Conservation (phyloP, 169 alveolate species). For the Plasmodium inui region DNA sequence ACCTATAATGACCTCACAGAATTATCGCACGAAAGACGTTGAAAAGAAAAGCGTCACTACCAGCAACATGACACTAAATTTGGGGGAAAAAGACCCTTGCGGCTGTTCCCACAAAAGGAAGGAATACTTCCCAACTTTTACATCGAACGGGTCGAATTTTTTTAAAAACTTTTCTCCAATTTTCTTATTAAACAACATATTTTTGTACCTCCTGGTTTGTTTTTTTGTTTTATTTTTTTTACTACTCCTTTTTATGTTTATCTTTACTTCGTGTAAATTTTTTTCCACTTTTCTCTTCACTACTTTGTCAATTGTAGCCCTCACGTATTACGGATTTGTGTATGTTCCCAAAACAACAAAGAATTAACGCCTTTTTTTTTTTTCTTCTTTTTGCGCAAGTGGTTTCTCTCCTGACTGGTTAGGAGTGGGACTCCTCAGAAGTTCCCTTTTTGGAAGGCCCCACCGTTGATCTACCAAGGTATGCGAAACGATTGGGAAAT, state of each 20-base stretch:
- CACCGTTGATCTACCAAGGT: neutral
- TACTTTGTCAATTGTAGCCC: slow-evolving; percentile 15
- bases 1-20: neutral
- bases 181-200: slow-evolving; percentile 33
- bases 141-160: slow-evolving; percentile 7
- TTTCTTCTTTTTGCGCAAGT: neutral
- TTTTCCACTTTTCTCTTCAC: slow-evolving; percentile 6
- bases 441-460: neutral
- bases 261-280: slow-evolving; percentile 17
- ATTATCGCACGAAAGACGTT: neutral
- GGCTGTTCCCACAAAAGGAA: neutral
- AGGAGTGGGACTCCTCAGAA: neutral
- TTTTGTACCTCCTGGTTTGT: slow-evolving; percentile 32
- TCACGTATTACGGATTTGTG: slow-evolving; percentile 11
- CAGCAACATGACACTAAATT: neutral
- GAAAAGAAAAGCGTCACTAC: neutral
- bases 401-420: neutral
- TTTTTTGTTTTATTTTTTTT: slow-evolving; percentile 34
- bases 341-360: neutral
- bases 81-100: neutral
- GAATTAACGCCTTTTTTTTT: neutral
- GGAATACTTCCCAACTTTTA: neutral
- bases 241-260: slow-evolving; percentile 5
- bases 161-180: slow-evolving; percentile 15
- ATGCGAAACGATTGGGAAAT: neutral